Percentiles rank a stretch among this genome's conserved stretches.
Evolutionary conservation across 352 stramenopile species (phyloP).

Genomic region (Pythium vanterpoolii): DNA sequence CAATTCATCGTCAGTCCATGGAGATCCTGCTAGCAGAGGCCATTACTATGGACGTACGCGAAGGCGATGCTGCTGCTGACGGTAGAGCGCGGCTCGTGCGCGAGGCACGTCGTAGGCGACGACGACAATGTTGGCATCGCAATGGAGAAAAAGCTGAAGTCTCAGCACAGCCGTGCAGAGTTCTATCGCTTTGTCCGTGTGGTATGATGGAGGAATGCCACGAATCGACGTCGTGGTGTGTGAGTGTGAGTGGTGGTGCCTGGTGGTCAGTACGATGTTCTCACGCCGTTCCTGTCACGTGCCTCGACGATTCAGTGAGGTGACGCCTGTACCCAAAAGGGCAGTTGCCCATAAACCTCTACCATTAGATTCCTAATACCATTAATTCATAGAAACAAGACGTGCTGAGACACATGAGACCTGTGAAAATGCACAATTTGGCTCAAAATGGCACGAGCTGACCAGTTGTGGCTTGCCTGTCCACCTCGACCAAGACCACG

Average conservation of each 20-base stretch:
- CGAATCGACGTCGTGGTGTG: neutral
- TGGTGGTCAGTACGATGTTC: neutral
- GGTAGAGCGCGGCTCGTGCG: neutral
- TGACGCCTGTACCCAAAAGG: neutral
- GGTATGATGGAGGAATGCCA: neutral
- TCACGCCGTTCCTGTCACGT: slow-evolving; percentile 1
- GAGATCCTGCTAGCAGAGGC: too few species aligned
- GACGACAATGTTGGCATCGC: neutral
- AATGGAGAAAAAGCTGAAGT: neutral
- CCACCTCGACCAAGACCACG: too few species aligned
- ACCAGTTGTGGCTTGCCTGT: too few species aligned
- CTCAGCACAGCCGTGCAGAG: neutral
- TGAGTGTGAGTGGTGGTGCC: neutral
- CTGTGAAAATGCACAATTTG: too few species aligned
- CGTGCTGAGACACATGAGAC: too few species aligned
- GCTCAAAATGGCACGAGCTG: too few species aligned
- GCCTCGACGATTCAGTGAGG: neutral
- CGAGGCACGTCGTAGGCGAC: neutral
- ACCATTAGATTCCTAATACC: too few species aligned
- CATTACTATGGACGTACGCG: too few species aligned
- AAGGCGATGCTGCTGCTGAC: slow-evolving; percentile 5
- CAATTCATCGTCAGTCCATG: too few species aligned
- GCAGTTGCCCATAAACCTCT: too few species aligned
- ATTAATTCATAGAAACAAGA: too few species aligned
- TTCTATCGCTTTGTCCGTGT: neutral